Evolutionary conservation across 257 asterid genomes (phyloP).

Genomic region (Vinca minor): DNA sequence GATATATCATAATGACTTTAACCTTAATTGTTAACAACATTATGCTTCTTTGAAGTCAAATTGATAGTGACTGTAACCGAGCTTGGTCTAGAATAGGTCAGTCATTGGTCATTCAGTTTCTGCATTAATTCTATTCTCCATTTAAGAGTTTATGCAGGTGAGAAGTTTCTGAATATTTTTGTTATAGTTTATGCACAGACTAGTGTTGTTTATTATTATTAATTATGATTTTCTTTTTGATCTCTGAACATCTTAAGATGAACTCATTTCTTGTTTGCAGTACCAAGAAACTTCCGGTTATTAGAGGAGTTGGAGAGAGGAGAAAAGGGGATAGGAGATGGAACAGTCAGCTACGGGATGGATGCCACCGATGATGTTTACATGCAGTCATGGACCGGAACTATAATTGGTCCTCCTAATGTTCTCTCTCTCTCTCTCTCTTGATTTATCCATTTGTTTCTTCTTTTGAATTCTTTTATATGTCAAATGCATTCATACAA

Average conservation of each 20-base stretch:
- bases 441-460: background rate
- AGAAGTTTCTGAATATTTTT: background rate
- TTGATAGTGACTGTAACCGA: background rate
- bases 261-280: conserved; percentile 27
- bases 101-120: background rate
- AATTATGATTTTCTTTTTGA: no score
- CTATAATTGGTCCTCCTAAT: conserved; percentile 81
- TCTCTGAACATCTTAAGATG: background rate
- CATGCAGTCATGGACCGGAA: conserved; percentile 93
- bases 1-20: background rate
- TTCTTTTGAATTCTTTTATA: background rate
- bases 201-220: background rate
- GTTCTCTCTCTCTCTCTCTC: conserved; percentile 28
- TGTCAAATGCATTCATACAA: background rate
- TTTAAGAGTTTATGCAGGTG: background rate
- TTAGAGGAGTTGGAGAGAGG: conserved; percentile 88
- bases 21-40: background rate
- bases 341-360: conserved; percentile 90
- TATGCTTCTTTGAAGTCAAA: background rate
- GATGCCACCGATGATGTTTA: conserved; percentile 74
- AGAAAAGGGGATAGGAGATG: conserved; percentile 89
- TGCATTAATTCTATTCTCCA: background rate
- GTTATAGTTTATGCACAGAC: background rate
- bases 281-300: conserved; percentile 76
- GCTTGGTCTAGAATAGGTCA: background rate